Conservation (phyloP, 2,329 filamentous ascomycete genomes). For the Verticillium nonalfalfae region DNA sequence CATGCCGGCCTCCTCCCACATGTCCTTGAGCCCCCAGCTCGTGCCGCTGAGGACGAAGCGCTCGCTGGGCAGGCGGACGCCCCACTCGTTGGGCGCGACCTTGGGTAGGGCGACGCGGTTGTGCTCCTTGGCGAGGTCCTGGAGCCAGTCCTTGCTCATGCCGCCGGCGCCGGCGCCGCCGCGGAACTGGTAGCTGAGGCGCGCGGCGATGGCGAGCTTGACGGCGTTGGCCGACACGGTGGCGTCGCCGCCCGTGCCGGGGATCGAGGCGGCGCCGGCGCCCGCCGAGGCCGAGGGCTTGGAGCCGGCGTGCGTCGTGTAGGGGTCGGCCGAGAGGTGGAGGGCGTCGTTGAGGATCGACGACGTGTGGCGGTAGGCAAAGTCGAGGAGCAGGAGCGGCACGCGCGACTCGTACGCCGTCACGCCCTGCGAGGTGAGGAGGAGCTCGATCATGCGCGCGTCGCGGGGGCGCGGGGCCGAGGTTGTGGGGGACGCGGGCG, state of each 20-base stretch:
- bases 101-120: conserved; percentile 62
- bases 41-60: conserved; percentile 62
- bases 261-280: conserved; percentile 36
- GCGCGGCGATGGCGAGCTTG: conserved; percentile 63
- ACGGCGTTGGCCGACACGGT: conserved; percentile 61
- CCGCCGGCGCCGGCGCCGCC: conserved; percentile 45
- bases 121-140: conserved; percentile 65
- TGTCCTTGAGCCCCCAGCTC: conserved; percentile 57
- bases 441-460: conserved; percentile 70
- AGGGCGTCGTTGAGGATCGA: conserved; percentile 65
- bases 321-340: conserved; percentile 63
- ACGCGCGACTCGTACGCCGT: conserved; percentile 77
- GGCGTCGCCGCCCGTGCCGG: conserved; percentile 40
- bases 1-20: conserved; percentile 43
- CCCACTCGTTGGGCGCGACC: conserved; percentile 60
- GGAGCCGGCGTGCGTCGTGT: conserved; percentile 50
- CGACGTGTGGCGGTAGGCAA: conserved; percentile 76
- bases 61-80: conserved; percentile 59
- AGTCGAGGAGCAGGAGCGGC: conserved; percentile 76
- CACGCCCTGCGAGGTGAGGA: conserved; percentile 73
- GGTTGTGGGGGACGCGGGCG: conserved; percentile 22
- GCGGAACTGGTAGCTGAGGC: conserved; percentile 64
- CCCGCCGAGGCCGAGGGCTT: conserved; percentile 43
- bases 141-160: conserved; percentile 67
- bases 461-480: conserved; percentile 63